Conservation (phyloP, 495 filamentous ascomycete genomes). For the Xylaria flabelliformis region DNA sequence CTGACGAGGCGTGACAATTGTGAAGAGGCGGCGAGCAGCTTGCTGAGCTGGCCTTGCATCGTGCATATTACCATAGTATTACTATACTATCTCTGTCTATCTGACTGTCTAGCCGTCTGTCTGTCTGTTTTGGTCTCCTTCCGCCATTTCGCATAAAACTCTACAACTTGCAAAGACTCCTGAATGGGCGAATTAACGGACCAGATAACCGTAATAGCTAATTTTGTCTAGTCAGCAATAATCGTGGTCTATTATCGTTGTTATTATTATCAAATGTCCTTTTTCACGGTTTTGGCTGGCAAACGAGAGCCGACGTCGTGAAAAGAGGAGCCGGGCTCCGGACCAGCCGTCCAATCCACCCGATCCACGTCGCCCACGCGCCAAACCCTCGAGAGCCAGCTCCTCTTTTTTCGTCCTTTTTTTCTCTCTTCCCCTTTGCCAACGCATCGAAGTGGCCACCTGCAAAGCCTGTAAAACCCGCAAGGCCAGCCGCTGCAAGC, state of each 20-base stretch:
- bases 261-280: slow-evolving; percentile 19
- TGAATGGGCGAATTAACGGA: slow-evolving; percentile 8
- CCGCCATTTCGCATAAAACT: slow-evolving; percentile 11
- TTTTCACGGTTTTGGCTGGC: slow-evolving; percentile 12
- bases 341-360: slow-evolving; percentile 30
- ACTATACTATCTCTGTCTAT: slow-evolving; percentile 3
- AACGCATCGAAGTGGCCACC: slow-evolving; percentile 31
- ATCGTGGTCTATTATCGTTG: not conserved
- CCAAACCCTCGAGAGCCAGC: slow-evolving; percentile 22
- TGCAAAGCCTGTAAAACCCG: slow-evolving; percentile 22
- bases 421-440: slow-evolving; percentile 27
- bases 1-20: slow-evolving; percentile 18
- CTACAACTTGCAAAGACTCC: not conserved
- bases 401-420: slow-evolving; percentile 33
- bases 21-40: slow-evolving; percentile 26
- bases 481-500: slow-evolving; percentile 18
- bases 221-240: slow-evolving; percentile 12
- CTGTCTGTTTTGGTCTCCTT: not conserved
- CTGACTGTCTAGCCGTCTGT: not conserved
- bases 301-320: slow-evolving; percentile 19
- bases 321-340: slow-evolving; percentile 21
- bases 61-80: slow-evolving; percentile 20
- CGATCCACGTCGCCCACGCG: slow-evolving; percentile 42
- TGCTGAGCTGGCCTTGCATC: slow-evolving; percentile 30
- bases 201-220: not conserved